A percentile compares a stretch with the other conserved stretches of the same genome.
phyloP scores from a whole-genome alignment of 1,284 basidiomycete genomes.

The Pyrrhoderma lamaoense region DNA sequence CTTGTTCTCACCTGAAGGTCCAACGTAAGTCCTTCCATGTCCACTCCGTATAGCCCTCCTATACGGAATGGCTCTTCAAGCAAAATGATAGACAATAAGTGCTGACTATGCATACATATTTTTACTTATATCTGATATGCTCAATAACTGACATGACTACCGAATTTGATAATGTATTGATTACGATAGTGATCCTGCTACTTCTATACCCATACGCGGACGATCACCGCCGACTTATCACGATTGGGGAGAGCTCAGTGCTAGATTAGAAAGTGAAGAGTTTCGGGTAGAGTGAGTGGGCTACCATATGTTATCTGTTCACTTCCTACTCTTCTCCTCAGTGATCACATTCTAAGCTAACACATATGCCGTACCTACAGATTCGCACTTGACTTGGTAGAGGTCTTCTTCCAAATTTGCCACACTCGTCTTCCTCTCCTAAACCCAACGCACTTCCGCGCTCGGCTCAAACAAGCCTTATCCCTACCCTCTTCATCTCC shows the following conservation, averaged over 20 bases:
- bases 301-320: conserved; percentile 17
- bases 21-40: conserved; percentile 43
- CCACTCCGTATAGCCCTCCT: too few species aligned
- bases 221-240: conserved; percentile 32
- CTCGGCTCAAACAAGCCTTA: conserved; percentile 42
- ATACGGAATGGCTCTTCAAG: too few species aligned
- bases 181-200: conserved; percentile 23
- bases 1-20: conserved; percentile 61
- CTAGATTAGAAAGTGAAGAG: conserved; percentile 56
- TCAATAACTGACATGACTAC: too few species aligned
- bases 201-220: conserved; percentile 9
- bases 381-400: conserved; percentile 81
- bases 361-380: too few species aligned
- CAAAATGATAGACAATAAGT: too few species aligned
- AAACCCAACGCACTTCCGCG: conserved; percentile 70
- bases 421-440: conserved; percentile 77
- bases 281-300: conserved; percentile 66
- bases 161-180: not conserved
- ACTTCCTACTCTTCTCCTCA: conserved; percentile 9
- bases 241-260: conserved; percentile 64
- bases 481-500: conserved; percentile 21
- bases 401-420: conserved; percentile 85
- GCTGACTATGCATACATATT: too few species aligned
- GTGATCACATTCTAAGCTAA: too few species aligned
- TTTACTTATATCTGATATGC: too few species aligned